Conservation (phyloP, 768 basidiomycete species). For the Boletus vinaceobasis region DNA sequence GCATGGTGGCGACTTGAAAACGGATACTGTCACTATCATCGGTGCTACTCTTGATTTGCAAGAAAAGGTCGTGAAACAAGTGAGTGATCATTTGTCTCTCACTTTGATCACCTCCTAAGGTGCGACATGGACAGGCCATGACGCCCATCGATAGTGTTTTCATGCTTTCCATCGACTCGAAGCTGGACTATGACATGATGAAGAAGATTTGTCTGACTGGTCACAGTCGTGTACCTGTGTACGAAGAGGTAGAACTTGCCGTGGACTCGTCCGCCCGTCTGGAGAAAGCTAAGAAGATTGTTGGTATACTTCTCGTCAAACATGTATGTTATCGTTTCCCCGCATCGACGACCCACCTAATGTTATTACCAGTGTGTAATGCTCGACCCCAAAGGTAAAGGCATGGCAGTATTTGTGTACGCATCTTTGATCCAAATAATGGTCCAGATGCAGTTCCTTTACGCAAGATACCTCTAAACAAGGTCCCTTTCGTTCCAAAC, state of each 20-base stretch:
- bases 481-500: constrained; percentile 80
- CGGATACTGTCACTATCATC: constrained; percentile 85
- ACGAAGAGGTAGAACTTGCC: constrained; percentile 69
- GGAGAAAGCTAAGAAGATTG: constrained; percentile 71
- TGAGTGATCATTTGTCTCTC: constrained; percentile 8
- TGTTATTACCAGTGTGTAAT: constrained; percentile 55
- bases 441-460: constrained; percentile 72
- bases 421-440: background rate
- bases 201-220: constrained; percentile 74
- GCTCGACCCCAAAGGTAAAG: constrained; percentile 75
- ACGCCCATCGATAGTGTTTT: constrained; percentile 77
- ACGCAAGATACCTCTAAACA: constrained; percentile 80
- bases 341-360: background rate
- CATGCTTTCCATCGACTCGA: constrained; percentile 84
- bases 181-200: constrained; percentile 76
- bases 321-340: constrained; percentile 38
- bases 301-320: constrained; percentile 86
- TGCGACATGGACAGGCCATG: constrained; percentile 54
- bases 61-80: constrained; percentile 76
- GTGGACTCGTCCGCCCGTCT: constrained; percentile 34
- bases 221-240: constrained; percentile 82
- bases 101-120: background rate
- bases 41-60: constrained; percentile 87
- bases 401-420: too few relatives aligned
- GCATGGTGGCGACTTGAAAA: constrained; percentile 82